A percentile compares a stretch with the other conserved stretches of the same genome.
Conservation (phyloP, 352 stramenopile genomes). For the Saprolegnia diclina region DNA sequence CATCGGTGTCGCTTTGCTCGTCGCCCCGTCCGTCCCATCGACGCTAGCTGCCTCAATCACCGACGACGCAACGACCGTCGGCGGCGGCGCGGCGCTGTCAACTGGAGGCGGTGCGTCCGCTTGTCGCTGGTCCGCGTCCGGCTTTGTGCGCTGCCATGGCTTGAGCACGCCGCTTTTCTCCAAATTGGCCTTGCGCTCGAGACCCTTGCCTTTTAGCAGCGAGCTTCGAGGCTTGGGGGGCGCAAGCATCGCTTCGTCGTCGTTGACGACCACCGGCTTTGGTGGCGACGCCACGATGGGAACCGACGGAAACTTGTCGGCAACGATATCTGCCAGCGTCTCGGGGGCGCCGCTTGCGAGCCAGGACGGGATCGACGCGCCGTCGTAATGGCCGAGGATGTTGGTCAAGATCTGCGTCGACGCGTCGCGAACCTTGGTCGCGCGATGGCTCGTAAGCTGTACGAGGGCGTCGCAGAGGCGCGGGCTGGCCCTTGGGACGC, state of each 20-base stretch:
- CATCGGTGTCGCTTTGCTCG: too few relatives aligned
- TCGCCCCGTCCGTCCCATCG: too few relatives aligned
- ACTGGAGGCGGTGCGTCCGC: too few relatives aligned
- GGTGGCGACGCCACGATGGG: neutral
- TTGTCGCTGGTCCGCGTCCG: too few relatives aligned
- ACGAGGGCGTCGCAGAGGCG: conserved; percentile 13
- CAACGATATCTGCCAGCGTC: too few relatives aligned
- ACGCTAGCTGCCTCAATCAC: too few relatives aligned
- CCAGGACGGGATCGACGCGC: neutral
- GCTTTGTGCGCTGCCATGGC: neutral
- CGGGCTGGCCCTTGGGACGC: neutral
- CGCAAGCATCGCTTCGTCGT: neutral
- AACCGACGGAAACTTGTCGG: too few relatives aligned
- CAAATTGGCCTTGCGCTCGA: neutral
- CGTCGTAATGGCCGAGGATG: neutral
- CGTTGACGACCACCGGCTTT: neutral
- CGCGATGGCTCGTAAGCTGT: conserved; percentile 4
- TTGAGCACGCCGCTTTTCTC: neutral
- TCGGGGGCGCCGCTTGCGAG: neutral
- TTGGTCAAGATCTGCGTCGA: neutral
- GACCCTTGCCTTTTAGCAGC: neutral
- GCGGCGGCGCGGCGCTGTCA: too few relatives aligned
- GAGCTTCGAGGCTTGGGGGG: neutral
- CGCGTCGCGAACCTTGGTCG: conserved; percentile 10
- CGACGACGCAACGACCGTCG: too few relatives aligned